Evolutionary conservation across 495 filamentous ascomycete genomes (phyloP), one percentile per base, ranked within the genome.

Genomic region (Penicillium malachiteum): DNA sequence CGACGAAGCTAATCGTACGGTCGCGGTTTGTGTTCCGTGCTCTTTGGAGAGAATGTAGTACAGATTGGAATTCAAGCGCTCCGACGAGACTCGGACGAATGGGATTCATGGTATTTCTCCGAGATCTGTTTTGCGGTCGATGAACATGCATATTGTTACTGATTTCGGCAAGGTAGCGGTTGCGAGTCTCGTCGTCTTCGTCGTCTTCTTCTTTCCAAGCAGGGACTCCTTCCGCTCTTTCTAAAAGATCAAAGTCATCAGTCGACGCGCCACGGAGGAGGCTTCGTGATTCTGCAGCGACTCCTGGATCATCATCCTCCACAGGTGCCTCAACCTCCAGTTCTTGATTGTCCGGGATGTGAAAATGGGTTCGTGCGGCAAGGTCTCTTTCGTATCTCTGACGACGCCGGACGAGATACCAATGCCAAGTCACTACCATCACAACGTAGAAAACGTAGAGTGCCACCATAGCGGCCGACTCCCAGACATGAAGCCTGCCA

Each of bases 1-100:
- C 81, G 47, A 88, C 81, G 13, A 84, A 68, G 58, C 87, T 79
- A 34, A 96, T 84, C 11, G 84, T 84, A 16, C 82, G 75, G 35
- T 87, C 76, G 46, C 85, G 81, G 54, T 65, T 59, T 44, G 87
- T 81, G 56, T 89, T 93, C 60, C 87, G 82, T 32, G 86, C 87
- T 60, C 85, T 90, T 59, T 94, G 84, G 45, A 97, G 71, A 4
- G 90, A 88, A 7, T 87, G 86, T 45, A 99, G 77, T 11, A 97
- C 87, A 3, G 92, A 90, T 55, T 90, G 84, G 62, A 99, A 99
- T 70, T 99, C 95, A 50, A 99, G 73, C 5, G 87, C 95, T 43
- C 95, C 95, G 6, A 97, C 89, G 17, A 99, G 72, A 74, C 92
- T 97, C 5, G 95, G 92, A 32, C 95, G 81, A 55, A 97, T 97